A percentile compares a stretch with the other conserved stretches of the same genome.
phyloP scores from a whole-genome alignment of 2,329 filamentous ascomycete species.

The Penicillium sp. region DNA sequence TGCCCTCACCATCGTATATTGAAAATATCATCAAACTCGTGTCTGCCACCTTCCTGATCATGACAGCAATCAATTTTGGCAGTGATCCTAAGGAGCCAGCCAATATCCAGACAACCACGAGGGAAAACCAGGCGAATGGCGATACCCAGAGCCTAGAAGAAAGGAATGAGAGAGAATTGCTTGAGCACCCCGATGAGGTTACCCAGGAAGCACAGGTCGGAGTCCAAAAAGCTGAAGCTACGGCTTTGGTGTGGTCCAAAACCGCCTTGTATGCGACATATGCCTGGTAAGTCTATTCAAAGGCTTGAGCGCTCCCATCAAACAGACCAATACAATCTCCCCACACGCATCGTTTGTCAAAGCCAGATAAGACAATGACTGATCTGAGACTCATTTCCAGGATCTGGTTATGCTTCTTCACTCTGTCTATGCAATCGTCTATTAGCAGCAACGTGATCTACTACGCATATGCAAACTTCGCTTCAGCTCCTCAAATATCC shows the following conservation, averaged over 20 bases:
- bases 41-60: background rate
- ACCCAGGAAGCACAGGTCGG: background rate
- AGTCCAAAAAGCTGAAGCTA: background rate
- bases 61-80: background rate
- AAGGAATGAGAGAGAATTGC: background rate
- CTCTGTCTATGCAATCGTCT: background rate
- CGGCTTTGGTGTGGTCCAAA: background rate
- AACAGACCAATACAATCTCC: background rate
- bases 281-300: background rate
- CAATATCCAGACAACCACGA: background rate
- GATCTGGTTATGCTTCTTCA: background rate
- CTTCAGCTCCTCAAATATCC: background rate
- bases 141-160: background rate
- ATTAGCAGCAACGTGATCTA: background rate
- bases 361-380: background rate
- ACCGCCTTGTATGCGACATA: background rate
- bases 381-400: background rate
- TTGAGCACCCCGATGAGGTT: background rate
- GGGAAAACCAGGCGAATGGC: background rate
- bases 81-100: background rate
- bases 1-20: background rate
- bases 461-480: background rate
- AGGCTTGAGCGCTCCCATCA: background rate
- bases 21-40: background rate
- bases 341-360: background rate